Evolutionary conservation across 495 filamentous ascomycete genomes (phyloP).

Genomic region (Penicillium cataractarum): DNA sequence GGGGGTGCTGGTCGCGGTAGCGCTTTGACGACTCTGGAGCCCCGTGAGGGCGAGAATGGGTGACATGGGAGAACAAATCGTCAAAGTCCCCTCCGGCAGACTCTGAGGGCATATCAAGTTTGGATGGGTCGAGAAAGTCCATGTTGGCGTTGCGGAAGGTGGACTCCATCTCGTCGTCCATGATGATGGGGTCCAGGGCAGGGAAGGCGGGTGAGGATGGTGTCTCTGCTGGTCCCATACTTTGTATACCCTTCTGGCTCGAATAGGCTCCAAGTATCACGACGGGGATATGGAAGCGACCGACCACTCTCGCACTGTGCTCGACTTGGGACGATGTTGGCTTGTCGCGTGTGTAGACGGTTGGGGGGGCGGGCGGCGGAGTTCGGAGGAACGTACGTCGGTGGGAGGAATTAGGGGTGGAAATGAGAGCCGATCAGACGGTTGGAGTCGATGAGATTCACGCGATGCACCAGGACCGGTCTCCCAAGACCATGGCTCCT

Average conservation of each 20-base stretch:
- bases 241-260: conserved; percentile 20
- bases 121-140: conserved; percentile 46
- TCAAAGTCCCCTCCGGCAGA: conserved; percentile 49
- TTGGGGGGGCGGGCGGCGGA: conserved; percentile 10
- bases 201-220: conserved; percentile 47
- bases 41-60: conserved; percentile 34
- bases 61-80: conserved; percentile 43
- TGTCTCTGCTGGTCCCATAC: conserved; percentile 46
- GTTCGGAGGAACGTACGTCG: conserved; percentile 10
- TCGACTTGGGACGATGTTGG: neutral
- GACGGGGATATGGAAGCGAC: conserved; percentile 17
- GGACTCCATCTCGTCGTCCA: conserved; percentile 53
- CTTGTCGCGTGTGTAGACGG: conserved; percentile 27
- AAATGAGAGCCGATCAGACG: neutral
- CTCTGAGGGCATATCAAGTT: conserved; percentile 41
- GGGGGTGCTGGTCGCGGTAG: conserved; percentile 39
- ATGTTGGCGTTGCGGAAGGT: conserved; percentile 46
- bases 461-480: conserved; percentile 25
- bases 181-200: conserved; percentile 48
- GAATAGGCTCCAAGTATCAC: neutral
- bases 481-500: conserved; percentile 33
- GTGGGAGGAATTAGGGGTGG: neutral
- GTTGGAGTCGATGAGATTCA: neutral
- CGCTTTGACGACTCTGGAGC: conserved; percentile 37
- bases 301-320: conserved; percentile 12